phyloP scores from a whole-genome alignment of 176 grass and related monocot species.

The Lolium multiflorum region DNA sequence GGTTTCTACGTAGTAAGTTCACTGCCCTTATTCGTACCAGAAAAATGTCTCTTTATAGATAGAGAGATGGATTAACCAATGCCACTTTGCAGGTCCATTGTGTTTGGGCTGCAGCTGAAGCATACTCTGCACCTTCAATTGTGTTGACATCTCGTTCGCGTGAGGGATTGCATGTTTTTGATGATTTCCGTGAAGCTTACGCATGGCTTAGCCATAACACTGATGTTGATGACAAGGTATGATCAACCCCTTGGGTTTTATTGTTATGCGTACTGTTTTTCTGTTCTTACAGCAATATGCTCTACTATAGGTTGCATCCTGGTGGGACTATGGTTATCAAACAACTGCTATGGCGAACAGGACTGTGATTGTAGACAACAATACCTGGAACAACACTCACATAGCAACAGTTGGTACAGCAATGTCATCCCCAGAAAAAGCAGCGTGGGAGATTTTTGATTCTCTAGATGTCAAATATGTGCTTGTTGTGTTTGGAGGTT shows the following conservation, averaged over 20 bases:
- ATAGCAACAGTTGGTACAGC: slow-evolving; percentile 99
- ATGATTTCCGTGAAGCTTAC: slow-evolving; percentile 99
- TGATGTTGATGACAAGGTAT: slow-evolving; percentile 97
- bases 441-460: slow-evolving; percentile 98
- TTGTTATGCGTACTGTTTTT: slow-evolving; percentile 17
- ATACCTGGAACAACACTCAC: slow-evolving; percentile 99
- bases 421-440: slow-evolving; percentile 98
- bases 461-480: slow-evolving; percentile 99
- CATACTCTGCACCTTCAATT: slow-evolving; percentile 97
- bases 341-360: slow-evolving; percentile 99
- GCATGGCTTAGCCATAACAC: slow-evolving; percentile 98
- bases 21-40: slow-evolving; percentile 35
- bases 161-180: slow-evolving; percentile 97
- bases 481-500: slow-evolving; percentile 99
- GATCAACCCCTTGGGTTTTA: slow-evolving; percentile 5
- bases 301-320: slow-evolving; percentile 86
- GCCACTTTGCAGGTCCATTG: slow-evolving; percentile 87
- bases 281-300: slow-evolving; percentile 29
- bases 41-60: slow-evolving; percentile 35
- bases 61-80: slow-evolving; percentile 15
- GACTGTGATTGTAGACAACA: slow-evolving; percentile 99
- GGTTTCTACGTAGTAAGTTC: slow-evolving; percentile 96
- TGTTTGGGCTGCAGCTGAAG: slow-evolving; percentile 99
- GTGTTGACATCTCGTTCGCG: slow-evolving; percentile 90
- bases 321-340: slow-evolving; percentile 99